These are phyloP conservation scores for Athelia psychrophila DNA, from an alignment of 1,284 basidiomycete genomes.

Conservation along the genomic window DNA sequence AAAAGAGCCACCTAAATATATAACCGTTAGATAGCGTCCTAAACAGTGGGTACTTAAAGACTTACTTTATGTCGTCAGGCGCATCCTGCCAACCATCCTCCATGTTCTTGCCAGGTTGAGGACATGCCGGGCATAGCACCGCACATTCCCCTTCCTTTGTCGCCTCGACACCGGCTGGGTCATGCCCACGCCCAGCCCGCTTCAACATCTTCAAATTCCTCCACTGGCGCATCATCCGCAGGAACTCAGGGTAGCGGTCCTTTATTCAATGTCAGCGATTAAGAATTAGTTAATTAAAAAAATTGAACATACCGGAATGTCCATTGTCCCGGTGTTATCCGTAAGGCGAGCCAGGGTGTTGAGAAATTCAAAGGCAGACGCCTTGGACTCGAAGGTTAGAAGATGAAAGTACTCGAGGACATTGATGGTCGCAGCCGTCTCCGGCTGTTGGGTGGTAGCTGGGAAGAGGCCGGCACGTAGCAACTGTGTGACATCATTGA, in stretches of 20 bases:
- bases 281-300: neutral
- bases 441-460: constrained; percentile 12
- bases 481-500: constrained; percentile 9
- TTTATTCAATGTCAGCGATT: constrained; percentile 5
- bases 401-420: constrained; percentile 14
- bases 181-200: constrained; percentile 17
- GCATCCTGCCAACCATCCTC: constrained; percentile 16
- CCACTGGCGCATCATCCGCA: constrained; percentile 9
- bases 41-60: neutral
- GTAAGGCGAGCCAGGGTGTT: constrained; percentile 7
- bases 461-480: constrained; percentile 16
- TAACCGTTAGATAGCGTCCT: constrained; percentile 1
- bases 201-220: constrained; percentile 20
- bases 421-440: constrained; percentile 14
- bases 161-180: constrained; percentile 6
- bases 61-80: constrained; percentile 9
- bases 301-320: neutral
- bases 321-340: constrained; percentile 4
- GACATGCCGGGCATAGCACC: constrained; percentile 23
- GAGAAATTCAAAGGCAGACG: constrained; percentile 12
- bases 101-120: constrained; percentile 22
- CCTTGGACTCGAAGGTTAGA: constrained; percentile 10
- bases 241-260: constrained; percentile 19
- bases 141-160: constrained; percentile 16
- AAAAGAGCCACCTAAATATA: constrained; percentile 23